Base-by-base conservation (phyloP, 371 early-diverging fungal species). In the Chytridiales sp. region DNA sequence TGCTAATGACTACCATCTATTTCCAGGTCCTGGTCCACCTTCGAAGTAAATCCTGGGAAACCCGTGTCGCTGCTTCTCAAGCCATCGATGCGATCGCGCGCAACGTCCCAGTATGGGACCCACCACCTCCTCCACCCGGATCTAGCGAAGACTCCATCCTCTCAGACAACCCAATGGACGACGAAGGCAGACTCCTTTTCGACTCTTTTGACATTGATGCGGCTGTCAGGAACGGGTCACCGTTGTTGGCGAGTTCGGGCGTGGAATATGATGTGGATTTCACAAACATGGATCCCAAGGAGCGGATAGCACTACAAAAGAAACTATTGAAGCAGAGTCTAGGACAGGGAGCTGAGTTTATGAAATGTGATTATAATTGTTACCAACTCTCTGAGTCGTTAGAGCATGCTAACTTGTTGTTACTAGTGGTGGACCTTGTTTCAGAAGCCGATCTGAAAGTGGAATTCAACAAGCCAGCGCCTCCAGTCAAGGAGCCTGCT, bases 11-110 rank as follows among this genome's bases (percentile, higher is more conserved):
- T 46, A 43, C 31, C 32, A 39, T 50, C 8, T 38, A 26, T 40
- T 24, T n/a, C 31, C 58, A 88, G 89, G 89, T 92, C 15, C 72
- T 90, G n/a, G 85, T 89, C 38, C 90, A 92, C 66, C 72, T 97
- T 2, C 82, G 91, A 48, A 92, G 89, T 70, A 85, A 85, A 72
- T 85, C 82, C 58, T 96, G 98, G 98, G 95, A 94, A 57, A 93
- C 97, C 15, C 91, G 98, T n/a, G 82, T 87, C 53, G 98, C 98
- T 21, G 95, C 95, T 3, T 91, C 91, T 0, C 85, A 86, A 55
- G 96, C 98, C 21, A 72, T 98, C 4, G 92, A 92, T 50, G 90
- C 90, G 6, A 94, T 97, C 63, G 92, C 93, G 31, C 73, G 80
- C 35, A 87, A 93, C 66, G 93, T 95, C 4, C 84, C 89, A 15